phyloP scores from a whole-genome alignment of 2,329 filamentous ascomycete genomes.

The Drechslerella coelobrocha region DNA sequence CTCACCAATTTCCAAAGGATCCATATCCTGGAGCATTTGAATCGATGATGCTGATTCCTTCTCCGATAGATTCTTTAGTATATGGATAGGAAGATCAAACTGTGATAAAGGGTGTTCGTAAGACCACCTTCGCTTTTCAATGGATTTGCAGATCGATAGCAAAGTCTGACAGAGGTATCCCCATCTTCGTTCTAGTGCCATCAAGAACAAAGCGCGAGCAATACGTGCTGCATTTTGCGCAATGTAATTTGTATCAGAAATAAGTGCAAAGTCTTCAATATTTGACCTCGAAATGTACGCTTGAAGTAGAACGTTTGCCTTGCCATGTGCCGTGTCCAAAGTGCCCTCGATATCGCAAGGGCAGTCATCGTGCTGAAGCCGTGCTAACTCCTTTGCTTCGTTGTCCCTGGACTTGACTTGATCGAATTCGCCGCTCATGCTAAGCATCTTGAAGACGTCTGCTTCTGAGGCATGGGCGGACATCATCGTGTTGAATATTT shows the following conservation, averaged over 20 bases:
- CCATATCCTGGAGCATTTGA: constrained; percentile 90
- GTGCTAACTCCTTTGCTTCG: constrained; percentile 84
- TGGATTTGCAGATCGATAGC: constrained; percentile 91
- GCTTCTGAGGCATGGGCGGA: constrained; percentile 81
- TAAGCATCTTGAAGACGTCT: constrained; percentile 94
- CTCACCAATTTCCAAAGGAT: constrained; percentile 83
- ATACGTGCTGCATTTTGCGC: constrained; percentile 95
- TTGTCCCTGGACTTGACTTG: constrained; percentile 92
- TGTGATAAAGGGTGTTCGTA: constrained; percentile 94
- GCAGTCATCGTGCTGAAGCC: constrained; percentile 72
- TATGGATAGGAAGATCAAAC: constrained; percentile 84
- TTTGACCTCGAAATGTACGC: constrained; percentile 88
- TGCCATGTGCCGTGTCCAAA: constrained; percentile 76
- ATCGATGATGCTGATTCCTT: constrained; percentile 76
- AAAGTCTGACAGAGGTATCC: constrained; percentile 92
- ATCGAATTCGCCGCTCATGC: constrained; percentile 96
- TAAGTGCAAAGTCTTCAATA: constrained; percentile 89
- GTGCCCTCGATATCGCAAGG: constrained; percentile 76
- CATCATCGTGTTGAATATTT: constrained; percentile 98
- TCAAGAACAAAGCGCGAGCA: constrained; percentile 94
- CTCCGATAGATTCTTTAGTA: constrained; percentile 84
- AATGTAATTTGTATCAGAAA: constrained; percentile 91
- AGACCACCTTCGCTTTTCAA: constrained; percentile 94
- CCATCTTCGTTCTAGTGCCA: constrained; percentile 92
- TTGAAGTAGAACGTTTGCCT: constrained; percentile 94